Evolutionary conservation across 805 yeast species (phyloP).

Genomic region (Cyberlindnera mississippiensis): DNA sequence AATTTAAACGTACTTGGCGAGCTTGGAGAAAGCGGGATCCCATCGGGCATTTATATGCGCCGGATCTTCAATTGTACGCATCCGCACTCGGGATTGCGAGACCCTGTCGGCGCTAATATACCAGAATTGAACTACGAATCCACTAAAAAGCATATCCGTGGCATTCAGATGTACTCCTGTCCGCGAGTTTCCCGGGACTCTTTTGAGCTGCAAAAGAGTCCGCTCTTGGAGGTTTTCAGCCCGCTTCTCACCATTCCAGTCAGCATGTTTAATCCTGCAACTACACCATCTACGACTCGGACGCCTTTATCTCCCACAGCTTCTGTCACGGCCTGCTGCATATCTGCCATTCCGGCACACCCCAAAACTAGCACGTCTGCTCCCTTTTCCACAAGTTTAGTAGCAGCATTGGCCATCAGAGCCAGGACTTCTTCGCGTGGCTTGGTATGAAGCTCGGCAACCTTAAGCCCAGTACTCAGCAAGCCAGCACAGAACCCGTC

Average conservation of each 20-base stretch:
- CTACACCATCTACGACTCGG: constrained; percentile 28
- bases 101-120: no score
- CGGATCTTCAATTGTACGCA: background rate
- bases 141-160: no score
- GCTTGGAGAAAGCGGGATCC: background rate
- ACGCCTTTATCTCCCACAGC: constrained; percentile 21
- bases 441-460: constrained; percentile 31
- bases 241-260: constrained; percentile 24
- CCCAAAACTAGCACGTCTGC: constrained; percentile 32
- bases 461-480: constrained; percentile 30
- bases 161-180: constrained; percentile 17
- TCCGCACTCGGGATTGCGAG: background rate
- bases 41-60: background rate
- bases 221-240: constrained; percentile 29
- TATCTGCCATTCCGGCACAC: constrained; percentile 32
- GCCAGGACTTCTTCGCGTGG: constrained; percentile 29
- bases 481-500: constrained; percentile 32
- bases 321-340: constrained; percentile 24
- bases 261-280: constrained; percentile 25
- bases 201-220: constrained; percentile 26
- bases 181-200: constrained; percentile 21
- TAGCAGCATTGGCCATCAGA: constrained; percentile 27
- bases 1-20: no score
- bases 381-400: constrained; percentile 27
- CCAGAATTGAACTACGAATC: no score